Conservation (phyloP, 495 filamentous ascomycete genomes). For the Penicillium nucicola region DNA sequence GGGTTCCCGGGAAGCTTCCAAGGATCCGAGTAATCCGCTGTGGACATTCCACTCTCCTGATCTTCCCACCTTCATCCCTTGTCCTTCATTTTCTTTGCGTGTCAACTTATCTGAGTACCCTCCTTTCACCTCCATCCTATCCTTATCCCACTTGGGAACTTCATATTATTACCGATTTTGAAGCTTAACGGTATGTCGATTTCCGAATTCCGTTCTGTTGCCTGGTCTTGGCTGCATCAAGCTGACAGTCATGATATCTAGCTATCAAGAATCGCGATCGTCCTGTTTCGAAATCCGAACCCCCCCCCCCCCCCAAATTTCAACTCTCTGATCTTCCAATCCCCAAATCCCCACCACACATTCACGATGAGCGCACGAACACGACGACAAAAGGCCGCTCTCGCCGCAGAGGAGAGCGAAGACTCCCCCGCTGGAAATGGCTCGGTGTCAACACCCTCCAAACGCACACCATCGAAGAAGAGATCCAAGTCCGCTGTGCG, state of each 20-base stretch:
- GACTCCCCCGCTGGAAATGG: conserved; percentile 30
- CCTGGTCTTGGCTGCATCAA: too few relatives aligned
- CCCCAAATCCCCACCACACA: not conserved
- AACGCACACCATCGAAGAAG: conserved; percentile 24
- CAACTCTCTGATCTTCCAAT: too few relatives aligned
- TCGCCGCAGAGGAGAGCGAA: conserved; percentile 37
- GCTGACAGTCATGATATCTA: not conserved
- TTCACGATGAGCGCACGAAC: conserved; percentile 41
- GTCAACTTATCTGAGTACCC: not conserved
- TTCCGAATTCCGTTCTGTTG: too few relatives aligned
- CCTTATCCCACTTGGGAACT: conserved; percentile 1
- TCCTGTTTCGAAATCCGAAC: not conserved
- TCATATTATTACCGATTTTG: not conserved
- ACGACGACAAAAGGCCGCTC: conserved; percentile 42
- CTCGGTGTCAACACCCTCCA: conserved; percentile 23
- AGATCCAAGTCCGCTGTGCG: conserved; percentile 17
- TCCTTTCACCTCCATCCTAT: conserved; percentile 6
- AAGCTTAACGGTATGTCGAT: too few relatives aligned
- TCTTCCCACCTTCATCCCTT: not conserved
- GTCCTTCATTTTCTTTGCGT: not conserved
- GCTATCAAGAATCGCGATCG: not conserved
- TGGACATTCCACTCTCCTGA: conserved; percentile 5
- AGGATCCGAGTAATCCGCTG: conserved; percentile 20
- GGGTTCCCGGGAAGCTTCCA: conserved; percentile 21
- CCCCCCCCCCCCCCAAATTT: too few relatives aligned